Conservation (phyloP, 306 rosid species). For the Vigna radiata region DNA sequence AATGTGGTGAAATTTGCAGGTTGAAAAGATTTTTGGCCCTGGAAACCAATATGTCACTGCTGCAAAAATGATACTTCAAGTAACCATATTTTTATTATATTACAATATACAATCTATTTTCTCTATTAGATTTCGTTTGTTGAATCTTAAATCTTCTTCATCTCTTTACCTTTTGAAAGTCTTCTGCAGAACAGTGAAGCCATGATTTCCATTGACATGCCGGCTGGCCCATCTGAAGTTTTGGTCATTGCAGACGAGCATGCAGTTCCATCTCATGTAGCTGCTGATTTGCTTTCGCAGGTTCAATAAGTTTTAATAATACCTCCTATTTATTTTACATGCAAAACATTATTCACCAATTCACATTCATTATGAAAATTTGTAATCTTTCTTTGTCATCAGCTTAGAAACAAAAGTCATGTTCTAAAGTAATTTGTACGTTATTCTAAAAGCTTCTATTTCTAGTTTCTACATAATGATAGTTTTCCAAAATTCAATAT, state of each 20-base stretch:
- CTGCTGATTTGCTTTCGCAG: slow-evolving; percentile 99
- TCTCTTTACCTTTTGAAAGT: not conserved
- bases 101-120: not conserved
- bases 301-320: slow-evolving; percentile 49
- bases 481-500: not conserved
- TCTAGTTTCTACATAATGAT: slow-evolving; percentile 31
- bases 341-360: not conserved
- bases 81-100: slow-evolving; percentile 40
- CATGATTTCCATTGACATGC: slow-evolving; percentile 98
- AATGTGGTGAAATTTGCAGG: slow-evolving; percentile 55
- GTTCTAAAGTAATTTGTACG: not conserved
- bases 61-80: slow-evolving; percentile 99
- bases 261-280: slow-evolving; percentile 87
- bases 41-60: slow-evolving; percentile 99
- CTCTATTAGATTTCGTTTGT: slow-evolving; percentile 9
- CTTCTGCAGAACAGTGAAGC: slow-evolving; percentile 91
- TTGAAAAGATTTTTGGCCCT: slow-evolving; percentile 92
- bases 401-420: not conserved
- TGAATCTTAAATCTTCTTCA: not conserved
- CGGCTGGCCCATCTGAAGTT: slow-evolving; percentile 99
- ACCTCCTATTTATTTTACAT: slow-evolving; percentile 10
- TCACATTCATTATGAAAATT: slow-evolving; percentile 22
- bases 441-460: slow-evolving; percentile 26
- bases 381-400: slow-evolving; percentile 16
- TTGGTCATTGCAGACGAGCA: slow-evolving; percentile 91